Evolutionary conservation across 1,284 basidiomycete species (phyloP), one percentile per base, ranked within the genome.

Genomic region (Caloboletus inedulis): DNA sequence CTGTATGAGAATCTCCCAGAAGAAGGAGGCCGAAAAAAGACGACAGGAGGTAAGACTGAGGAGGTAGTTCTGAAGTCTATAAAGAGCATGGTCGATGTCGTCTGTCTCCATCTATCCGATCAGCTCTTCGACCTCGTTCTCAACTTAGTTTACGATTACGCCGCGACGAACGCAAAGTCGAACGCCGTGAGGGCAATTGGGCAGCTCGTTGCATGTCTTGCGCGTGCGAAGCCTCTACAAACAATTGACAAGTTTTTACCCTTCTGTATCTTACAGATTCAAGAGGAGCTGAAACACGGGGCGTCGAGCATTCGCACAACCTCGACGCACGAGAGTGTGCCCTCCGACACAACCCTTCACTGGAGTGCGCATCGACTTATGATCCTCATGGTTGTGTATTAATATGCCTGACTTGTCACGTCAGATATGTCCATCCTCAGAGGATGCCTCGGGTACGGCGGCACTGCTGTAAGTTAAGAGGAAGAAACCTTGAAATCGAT

Each of bases 1-100:
- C 73, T 99, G 5, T 96, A 91, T 63, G 91, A 95, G 72, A 93
- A 96, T 63, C 77, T 99, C 7, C 96, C 97, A 0, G 95, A 99
- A 65, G 94, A 95, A 71, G 91, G 92, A 13, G 90, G 89, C 12
- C 81, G 82, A 69, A 82, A 78, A 71, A 86, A 91, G 59, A 86
- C 80, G 9, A 90, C 87, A 1, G 92, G 92, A 34, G 93, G 92
- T 31, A 93, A 92, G 71, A 79, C 84, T 63, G 93, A 95, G 73
- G 91, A 96, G 61, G 78, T 73, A 44, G 86, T 94, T 45, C 79
- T 94, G 53, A 90, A 87, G 62, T 85, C 90, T 27, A 79, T 95
- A 67, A 90, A 91, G 74, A 81, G 80, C 59, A 89, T 91, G 72
- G 76, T 89, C 60, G 92, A 95, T 59, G 82, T 89, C 33, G 83